Conservation (phyloP, 1,284 basidiomycete species). For the Apiotrichum sp. region DNA sequence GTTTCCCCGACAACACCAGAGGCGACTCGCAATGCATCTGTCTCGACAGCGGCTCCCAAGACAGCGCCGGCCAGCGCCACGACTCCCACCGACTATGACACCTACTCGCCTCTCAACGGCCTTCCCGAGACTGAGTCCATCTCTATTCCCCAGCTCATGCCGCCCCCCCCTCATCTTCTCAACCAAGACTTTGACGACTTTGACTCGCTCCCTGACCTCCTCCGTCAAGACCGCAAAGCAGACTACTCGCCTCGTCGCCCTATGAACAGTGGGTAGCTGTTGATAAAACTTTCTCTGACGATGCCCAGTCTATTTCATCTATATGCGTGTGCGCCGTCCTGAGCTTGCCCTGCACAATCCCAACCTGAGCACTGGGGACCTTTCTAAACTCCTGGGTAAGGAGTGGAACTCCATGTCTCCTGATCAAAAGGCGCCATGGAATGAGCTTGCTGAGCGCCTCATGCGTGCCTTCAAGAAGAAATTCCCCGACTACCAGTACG, state of each 20-base stretch:
- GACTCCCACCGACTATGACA: background rate
- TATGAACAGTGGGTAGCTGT: conserved; percentile 15
- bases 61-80: background rate
- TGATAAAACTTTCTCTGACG: no score
- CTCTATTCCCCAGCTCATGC: conserved; percentile 11
- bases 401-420: conserved; percentile 15
- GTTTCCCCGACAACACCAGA: background rate
- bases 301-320: conserved; percentile 17
- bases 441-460: conserved; percentile 15
- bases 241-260: conserved; percentile 16
- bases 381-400: conserved; percentile 18
- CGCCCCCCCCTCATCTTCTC: conserved; percentile 5
- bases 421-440: conserved; percentile 17
- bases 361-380: conserved; percentile 14
- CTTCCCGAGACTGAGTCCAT: conserved; percentile 6
- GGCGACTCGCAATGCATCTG: background rate
- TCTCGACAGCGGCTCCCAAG: background rate
- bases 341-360: conserved; percentile 17
- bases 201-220: conserved; percentile 17
- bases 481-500: conserved; percentile 23
- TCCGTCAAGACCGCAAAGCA: conserved; percentile 16
- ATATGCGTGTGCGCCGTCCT: conserved; percentile 18
- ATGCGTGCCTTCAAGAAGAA: conserved; percentile 20
- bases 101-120: conserved; percentile 10
- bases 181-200: conserved; percentile 12